Evolutionary conservation across 116 monocot genomes (phyloP).

Genomic region (Phalaenopsis hybrid): DNA sequence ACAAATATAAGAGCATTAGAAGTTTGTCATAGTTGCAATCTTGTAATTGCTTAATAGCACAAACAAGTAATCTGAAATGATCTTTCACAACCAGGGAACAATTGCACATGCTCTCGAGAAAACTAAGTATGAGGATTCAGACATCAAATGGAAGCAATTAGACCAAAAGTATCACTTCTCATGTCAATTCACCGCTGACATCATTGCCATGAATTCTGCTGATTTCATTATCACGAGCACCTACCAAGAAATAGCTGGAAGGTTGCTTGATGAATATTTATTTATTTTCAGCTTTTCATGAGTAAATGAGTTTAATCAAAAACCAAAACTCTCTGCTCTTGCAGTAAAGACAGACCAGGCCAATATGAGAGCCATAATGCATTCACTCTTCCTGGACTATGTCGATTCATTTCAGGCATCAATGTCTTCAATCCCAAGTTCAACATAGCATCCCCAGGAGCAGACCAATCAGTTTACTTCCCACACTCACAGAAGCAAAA

Average conservation of each 20-base stretch:
- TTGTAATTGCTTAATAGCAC: not conserved
- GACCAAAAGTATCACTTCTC: slow-evolving; percentile 89
- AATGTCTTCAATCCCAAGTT: slow-evolving; percentile 91
- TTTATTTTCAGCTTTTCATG: not conserved
- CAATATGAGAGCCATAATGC: slow-evolving; percentile 89
- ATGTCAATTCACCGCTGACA: slow-evolving; percentile 88
- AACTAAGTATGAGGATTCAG: slow-evolving; percentile 91
- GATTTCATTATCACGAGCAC: slow-evolving; percentile 96
- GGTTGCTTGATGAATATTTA: slow-evolving; percentile 17
- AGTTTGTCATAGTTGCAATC: not conserved
- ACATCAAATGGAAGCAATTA: slow-evolving; percentile 82
- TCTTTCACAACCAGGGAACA: slow-evolving; percentile 41
- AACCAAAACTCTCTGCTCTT: not conserved
- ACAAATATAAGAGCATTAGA: too few species aligned
- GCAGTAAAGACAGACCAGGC: slow-evolving; percentile 80
- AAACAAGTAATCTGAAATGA: not conserved
- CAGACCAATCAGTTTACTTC: slow-evolving; percentile 88
- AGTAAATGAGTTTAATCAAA: not conserved
- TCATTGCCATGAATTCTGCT: slow-evolving; percentile 82
- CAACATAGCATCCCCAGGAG: slow-evolving; percentile 94
- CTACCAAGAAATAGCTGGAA: slow-evolving; percentile 90
- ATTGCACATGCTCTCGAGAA: slow-evolving; percentile 97
- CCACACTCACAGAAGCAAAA: slow-evolving; percentile 84
- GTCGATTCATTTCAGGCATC: slow-evolving; percentile 71
- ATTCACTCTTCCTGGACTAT: slow-evolving; percentile 86